A percentile compares a stretch with the other conserved stretches of the same genome.
Evolutionary conservation across 306 rosid species (phyloP).

Genomic region (Luffa acutangula): DNA sequence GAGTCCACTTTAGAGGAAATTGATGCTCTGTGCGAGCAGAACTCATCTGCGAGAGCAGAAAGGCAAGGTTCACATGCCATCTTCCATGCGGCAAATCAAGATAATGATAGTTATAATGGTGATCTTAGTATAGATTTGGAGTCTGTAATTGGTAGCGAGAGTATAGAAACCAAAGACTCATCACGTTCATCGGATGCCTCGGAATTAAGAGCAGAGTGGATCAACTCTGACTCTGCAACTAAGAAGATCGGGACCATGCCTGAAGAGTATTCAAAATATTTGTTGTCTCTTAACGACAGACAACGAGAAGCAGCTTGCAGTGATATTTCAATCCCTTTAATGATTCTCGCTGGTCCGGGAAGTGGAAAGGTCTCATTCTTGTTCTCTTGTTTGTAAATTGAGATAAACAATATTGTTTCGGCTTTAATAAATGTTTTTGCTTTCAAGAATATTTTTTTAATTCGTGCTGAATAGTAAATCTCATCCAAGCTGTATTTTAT

Average conservation of each 20-base stretch:
- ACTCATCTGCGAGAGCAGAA: conserved; percentile 24
- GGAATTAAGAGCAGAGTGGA: conserved; percentile 17
- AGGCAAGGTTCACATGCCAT: conserved; percentile 12
- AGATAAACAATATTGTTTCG: not conserved
- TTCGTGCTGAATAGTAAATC: not conserved
- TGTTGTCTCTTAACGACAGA: conserved; percentile 58
- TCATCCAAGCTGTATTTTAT: not conserved
- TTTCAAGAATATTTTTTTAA: not conserved
- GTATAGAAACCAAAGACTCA: conserved; percentile 18
- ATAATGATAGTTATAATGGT: conserved; percentile 9
- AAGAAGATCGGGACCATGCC: conserved; percentile 40
- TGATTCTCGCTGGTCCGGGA: conserved; percentile 95
- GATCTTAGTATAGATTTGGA: conserved; percentile 9
- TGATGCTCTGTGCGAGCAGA: conserved; percentile 50
- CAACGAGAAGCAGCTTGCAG: conserved; percentile 85
- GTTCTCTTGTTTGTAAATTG: not conserved
- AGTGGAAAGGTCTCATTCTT: conserved; percentile 70
- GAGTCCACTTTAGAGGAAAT: conserved; percentile 55
- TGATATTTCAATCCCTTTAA: conserved; percentile 64
- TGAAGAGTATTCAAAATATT: conserved; percentile 53
- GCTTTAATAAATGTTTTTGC: not conserved
- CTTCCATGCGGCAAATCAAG: conserved; percentile 5
- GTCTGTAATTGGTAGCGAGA: conserved; percentile 7
- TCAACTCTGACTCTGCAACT: conserved; percentile 12
- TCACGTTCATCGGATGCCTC: conserved; percentile 13